Conservation (phyloP, 2,329 filamentous ascomycete species). For the Paraconiothyrium brasiliense region DNA sequence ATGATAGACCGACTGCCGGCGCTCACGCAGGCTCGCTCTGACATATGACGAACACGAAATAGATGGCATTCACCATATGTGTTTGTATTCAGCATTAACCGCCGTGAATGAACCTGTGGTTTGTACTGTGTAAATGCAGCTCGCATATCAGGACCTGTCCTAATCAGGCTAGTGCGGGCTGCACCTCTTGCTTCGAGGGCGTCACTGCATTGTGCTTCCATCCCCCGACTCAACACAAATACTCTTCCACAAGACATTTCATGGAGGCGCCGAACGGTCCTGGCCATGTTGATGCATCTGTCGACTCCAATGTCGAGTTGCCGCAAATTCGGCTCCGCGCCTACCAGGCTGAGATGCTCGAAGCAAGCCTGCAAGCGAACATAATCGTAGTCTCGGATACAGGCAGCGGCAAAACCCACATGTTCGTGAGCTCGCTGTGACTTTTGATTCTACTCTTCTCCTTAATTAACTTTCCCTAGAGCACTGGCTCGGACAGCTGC, state of each 20-base stretch:
- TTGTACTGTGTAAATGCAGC: neutral
- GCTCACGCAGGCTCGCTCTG: constrained; percentile 22
- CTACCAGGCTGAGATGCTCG: constrained; percentile 61
- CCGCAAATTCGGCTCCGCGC: constrained; percentile 48
- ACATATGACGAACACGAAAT: constrained; percentile 28
- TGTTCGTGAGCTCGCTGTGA: constrained; percentile 34
- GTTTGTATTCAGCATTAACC: neutral
- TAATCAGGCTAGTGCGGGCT: constrained; percentile 12
- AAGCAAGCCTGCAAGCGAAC: constrained; percentile 55
- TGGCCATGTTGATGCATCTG: constrained; percentile 17
- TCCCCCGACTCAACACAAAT: neutral
- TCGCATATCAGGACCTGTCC: neutral
- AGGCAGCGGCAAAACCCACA: constrained; percentile 60
- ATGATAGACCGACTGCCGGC: constrained; percentile 24
- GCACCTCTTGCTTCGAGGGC: neutral
- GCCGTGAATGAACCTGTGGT: neutral
- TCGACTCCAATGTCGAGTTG: constrained; percentile 15
- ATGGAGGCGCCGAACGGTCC: constrained; percentile 9
- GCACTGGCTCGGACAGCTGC: constrained; percentile 55
- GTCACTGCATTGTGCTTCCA: neutral
- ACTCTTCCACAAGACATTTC: neutral
- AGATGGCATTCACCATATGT: constrained; percentile 17
- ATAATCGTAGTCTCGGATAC: constrained; percentile 61
- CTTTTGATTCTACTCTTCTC: neutral
- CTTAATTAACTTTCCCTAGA: constrained; percentile 32